Evolutionary conservation across 176 grass and related monocot genomes (phyloP).

Genomic region (Juncus inflexus): DNA sequence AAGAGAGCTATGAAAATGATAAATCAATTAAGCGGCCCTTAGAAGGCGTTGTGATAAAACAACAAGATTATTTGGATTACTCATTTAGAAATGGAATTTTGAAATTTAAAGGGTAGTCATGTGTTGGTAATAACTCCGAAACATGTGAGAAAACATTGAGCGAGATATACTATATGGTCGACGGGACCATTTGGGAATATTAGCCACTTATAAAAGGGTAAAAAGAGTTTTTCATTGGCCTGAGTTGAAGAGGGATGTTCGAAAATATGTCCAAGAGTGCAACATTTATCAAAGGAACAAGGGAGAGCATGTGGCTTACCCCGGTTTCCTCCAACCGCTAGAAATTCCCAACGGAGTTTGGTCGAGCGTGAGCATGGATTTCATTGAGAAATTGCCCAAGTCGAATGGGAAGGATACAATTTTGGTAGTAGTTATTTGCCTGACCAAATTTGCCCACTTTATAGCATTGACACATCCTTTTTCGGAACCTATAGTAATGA

Average conservation of each 20-base stretch:
- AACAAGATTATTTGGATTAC: background rate
- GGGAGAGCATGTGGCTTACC: background rate
- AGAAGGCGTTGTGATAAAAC: background rate
- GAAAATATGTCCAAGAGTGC: background rate
- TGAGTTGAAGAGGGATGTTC: background rate
- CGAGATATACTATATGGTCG: background rate
- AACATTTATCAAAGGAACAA: background rate
- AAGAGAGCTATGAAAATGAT: background rate
- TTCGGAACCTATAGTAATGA: background rate
- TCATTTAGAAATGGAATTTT: background rate
- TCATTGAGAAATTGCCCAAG: background rate
- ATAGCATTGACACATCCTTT: background rate
- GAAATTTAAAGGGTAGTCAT: background rate
- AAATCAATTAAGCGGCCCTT: background rate
- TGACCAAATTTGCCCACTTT: background rate
- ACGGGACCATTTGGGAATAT: background rate
- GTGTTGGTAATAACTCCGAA: background rate
- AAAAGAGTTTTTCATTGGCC: conserved; percentile 8
- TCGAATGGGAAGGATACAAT: background rate
- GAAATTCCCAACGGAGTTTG: background rate
- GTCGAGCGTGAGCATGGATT: background rate
- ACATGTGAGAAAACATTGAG: background rate
- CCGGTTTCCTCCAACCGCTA: background rate
- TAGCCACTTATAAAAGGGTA: background rate
- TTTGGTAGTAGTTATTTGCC: background rate